Percentiles rank a stretch among this genome's conserved stretches.
Evolutionary conservation across 228 moss, liverwort and hornwort genomes (phyloP).

Genomic region (Sphagnum magellanicum): DNA sequence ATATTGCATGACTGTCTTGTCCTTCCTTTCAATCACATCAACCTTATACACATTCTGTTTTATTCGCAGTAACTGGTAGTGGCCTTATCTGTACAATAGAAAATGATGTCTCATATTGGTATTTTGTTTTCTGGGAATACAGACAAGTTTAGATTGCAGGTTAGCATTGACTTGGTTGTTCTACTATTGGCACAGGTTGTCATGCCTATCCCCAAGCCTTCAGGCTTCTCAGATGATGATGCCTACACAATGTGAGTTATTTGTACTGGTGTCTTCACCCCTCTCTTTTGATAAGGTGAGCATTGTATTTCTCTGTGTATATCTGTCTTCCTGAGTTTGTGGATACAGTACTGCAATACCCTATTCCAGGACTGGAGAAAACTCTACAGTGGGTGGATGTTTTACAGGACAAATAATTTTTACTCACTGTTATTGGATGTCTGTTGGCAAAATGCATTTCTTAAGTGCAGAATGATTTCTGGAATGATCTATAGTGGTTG

Average conservation of each 20-base stretch:
- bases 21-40: too few species aligned
- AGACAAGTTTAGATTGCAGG: too few species aligned
- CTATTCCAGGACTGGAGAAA: background rate
- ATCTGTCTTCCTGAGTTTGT: background rate
- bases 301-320: background rate
- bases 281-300: background rate
- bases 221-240: slow-evolving; percentile 62
- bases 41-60: too few species aligned
- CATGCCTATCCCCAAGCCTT: slow-evolving; percentile 85
- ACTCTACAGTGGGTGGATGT: background rate
- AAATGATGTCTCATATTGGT: too few species aligned
- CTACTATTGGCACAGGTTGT: slow-evolving; percentile 48
- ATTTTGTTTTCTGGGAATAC: too few species aligned
- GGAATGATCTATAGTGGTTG: too few species aligned
- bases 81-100: too few species aligned
- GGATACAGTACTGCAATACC: background rate
- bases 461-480: too few species aligned
- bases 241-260: slow-evolving; percentile 79
- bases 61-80: too few species aligned
- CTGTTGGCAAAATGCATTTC: too few species aligned
- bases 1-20: too few species aligned
- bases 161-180: too few species aligned
- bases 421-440: background rate
- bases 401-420: background rate
- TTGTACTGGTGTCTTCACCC: background rate